Base-by-base conservation (phyloP, 805 yeast species). In the Soucietia sequanensis region DNA sequence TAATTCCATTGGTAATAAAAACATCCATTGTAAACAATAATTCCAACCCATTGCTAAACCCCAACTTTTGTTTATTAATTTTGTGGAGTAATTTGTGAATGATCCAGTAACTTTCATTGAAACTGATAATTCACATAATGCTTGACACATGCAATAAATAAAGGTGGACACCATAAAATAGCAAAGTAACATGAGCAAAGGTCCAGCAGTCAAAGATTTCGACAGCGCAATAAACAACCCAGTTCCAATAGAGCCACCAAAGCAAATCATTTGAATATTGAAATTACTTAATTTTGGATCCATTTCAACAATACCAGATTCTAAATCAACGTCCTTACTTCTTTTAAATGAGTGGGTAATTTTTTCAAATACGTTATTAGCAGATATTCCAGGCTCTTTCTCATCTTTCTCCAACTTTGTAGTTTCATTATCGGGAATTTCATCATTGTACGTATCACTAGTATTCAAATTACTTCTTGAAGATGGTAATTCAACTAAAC, bases 221-320 rank as follows among this genome's bases (percentile, higher is more conserved):
- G 56, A 56, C 12, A 52, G 48, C 13, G 56, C 59, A 17, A 54
- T 41, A 34, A 52, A 40, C 26, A 54, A 39, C 8, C 59, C 59
- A 7, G 59, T 54, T n/a, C 59, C 59, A 34, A 54, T 35, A 4
- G 58, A 54, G 25, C 58, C 56, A 5, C 58, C 59, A 38, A 54
- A 45, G 35, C 58, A 56, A 31, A 54, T 54, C 52, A 52, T 47
- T 27, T 48, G 54, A 37, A 52, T 30, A 25, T 39, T 32, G 21
- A 41, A 35, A 3, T 35, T 35, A 15, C 37, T 34, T 27, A 34
- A 31, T 12, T 28, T 31, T 10, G 30, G 6, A 17, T 34, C 27
- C 8, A 21, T 8, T 11, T 21, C 23, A 11, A 21, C 23, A 21
- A 9, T 21, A 9, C 38, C 33, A 4, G 29, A 26, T 10, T 18